Evolutionary conservation across 176 grass and related monocot genomes (phyloP).

Genomic region (Cymbopogon citratus): DNA sequence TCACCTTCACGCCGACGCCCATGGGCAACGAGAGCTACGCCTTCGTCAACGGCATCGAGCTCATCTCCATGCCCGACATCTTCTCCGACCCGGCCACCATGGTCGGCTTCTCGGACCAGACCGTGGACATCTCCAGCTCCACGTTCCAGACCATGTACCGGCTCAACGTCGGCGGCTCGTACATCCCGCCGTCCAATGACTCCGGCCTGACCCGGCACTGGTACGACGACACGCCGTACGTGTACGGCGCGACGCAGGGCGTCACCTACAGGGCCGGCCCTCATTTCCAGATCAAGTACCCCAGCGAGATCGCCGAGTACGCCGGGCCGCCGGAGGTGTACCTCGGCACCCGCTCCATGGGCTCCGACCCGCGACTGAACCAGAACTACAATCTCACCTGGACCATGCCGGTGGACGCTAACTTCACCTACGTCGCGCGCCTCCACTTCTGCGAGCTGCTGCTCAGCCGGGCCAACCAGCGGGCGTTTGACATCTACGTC

Average conservation of each 20-base stretch:
- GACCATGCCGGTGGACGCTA: conserved; percentile 53
- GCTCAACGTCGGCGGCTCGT: conserved; percentile 60
- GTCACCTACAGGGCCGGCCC: conserved; percentile 42
- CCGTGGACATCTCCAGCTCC: conserved; percentile 32
- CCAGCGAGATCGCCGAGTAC: conserved; percentile 41
- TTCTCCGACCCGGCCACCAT: conserved; percentile 46
- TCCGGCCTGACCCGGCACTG: conserved; percentile 51
- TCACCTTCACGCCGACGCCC: conserved; percentile 54
- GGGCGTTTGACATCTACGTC: conserved; percentile 71
- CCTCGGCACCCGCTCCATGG: conserved; percentile 60
- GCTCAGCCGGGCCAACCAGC: conserved; percentile 59
- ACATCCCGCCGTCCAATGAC: conserved; percentile 62
- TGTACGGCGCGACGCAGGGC: conserved; percentile 39
- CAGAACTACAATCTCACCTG: conserved; percentile 81
- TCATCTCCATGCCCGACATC: conserved; percentile 70
- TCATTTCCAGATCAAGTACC: conserved; percentile 39
- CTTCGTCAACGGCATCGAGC: conserved; percentile 78
- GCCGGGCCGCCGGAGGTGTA: conserved; percentile 52
- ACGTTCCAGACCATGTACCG: conserved; percentile 75
- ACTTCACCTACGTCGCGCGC: conserved; percentile 76
- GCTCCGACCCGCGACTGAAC: conserved; percentile 60
- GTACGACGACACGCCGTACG: conserved; percentile 75
- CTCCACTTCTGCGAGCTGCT: conserved; percentile 81
- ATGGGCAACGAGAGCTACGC: conserved; percentile 58
- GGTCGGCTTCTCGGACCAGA: conserved; percentile 73